Evolutionary conservation across 1,139 yeast genomes (phyloP).

Genomic region (Suhomyces chickasaworum): DNA sequence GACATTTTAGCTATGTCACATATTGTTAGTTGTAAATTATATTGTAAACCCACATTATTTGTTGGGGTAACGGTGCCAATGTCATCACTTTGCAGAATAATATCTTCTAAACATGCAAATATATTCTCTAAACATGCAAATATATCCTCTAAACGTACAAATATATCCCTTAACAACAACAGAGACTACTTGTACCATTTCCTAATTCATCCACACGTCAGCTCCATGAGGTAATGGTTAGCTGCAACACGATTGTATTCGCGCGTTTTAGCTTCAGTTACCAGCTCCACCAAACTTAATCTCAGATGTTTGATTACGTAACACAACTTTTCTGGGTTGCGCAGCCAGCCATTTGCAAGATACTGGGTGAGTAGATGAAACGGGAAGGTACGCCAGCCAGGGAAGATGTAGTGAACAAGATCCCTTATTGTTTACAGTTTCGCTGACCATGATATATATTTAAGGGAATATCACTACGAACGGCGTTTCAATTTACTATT

Average conservation of each 20-base stretch:
- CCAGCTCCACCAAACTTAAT: neutral
- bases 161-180: neutral
- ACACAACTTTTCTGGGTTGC: neutral
- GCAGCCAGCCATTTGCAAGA: conserved; percentile 16
- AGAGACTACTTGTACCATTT: neutral
- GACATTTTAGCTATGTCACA: neutral
- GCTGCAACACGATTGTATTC: neutral
- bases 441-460: conserved; percentile 1
- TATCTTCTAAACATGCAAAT: neutral
- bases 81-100: neutral
- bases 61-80: neutral
- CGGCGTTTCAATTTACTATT: neutral
- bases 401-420: neutral
- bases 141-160: neutral
- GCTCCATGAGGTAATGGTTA: neutral
- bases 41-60: too few species aligned
- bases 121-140: neutral
- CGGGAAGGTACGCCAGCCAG: conserved; percentile 9
- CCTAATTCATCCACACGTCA: neutral
- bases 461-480: conserved; percentile 1
- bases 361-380: conserved; percentile 4
- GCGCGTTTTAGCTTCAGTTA: neutral
- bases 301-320: conserved; percentile 12
- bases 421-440: neutral
- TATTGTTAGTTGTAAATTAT: neutral